Conservation (phyloP, 495 filamentous ascomycete species). For the Penicillium angulare region DNA sequence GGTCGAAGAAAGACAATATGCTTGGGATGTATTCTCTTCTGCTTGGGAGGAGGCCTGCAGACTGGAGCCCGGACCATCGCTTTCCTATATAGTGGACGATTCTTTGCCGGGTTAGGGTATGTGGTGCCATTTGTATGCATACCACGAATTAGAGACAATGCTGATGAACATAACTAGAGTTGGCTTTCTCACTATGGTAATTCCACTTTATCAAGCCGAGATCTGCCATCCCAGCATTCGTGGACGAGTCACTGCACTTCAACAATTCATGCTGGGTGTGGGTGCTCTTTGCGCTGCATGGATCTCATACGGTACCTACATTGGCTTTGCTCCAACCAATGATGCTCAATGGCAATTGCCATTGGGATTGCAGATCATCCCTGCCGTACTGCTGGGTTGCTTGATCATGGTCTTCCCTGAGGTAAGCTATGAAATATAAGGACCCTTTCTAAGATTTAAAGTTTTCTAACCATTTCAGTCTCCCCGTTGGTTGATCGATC, state of each 20-base stretch:
- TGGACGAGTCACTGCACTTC: conserved; percentile 40
- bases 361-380: conserved; percentile 41
- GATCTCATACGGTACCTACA: conserved; percentile 47
- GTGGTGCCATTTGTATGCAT: conserved; percentile 32
- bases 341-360: conserved; percentile 43
- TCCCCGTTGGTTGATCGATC: conserved; percentile 57
- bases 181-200: conserved; percentile 61
- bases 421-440: conserved; percentile 17
- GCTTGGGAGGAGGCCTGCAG: conserved; percentile 43
- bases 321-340: conserved; percentile 47
- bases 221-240: conserved; percentile 45
- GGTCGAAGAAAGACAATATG: conserved; percentile 44
- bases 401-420: conserved; percentile 51
- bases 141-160: not conserved
- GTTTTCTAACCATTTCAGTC: conserved; percentile 27
- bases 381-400: conserved; percentile 39
- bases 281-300: conserved; percentile 39
- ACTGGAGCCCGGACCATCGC: conserved; percentile 37
- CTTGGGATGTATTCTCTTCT: conserved; percentile 44
- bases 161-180: conserved; percentile 20
- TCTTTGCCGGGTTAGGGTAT: conserved; percentile 51
- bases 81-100: conserved; percentile 40
- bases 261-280: conserved; percentile 48
- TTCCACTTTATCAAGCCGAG: conserved; percentile 48
- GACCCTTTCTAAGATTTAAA: not conserved